Base-by-base conservation (phyloP, 306 rosid genomes). In the Vicia villosa region DNA sequence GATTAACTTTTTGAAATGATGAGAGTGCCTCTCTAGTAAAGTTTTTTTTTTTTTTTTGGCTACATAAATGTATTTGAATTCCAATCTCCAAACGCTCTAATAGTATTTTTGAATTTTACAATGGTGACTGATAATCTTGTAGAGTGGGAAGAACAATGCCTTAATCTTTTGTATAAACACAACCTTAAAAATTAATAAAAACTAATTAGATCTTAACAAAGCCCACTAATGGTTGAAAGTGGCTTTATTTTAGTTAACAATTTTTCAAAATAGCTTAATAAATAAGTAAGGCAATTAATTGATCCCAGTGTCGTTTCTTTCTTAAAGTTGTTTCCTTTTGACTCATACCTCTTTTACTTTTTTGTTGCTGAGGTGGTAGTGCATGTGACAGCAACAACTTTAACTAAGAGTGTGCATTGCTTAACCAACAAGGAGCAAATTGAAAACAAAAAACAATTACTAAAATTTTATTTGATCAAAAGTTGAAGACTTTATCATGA, bases 361-460 rank as follows among this genome's bases (percentile, higher is more conserved):
- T 57, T 77, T 63, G 30, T 64, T 24, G 22, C 20, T 77, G 77
- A 54, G 40, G 66, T 34, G 75, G n/a, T 5, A 59, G n/a, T 70
- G 66, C 68, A 56, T 77, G 77, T 77, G 63, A 72, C 43, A 37
- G 40, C 74, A 36, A 1, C 41, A 52, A 65, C 82, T 45, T 21
- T 12, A 32, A 63, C 68, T 21, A 60, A 59, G 15, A 42, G 12
- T 54, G 5, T 43, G 19, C 20, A 22, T 70, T 70, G 21, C 81
- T 77, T 77, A 77, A 47, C 5, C 46, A 64, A 22, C 21, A 77
- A 77, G 82, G 30, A 56, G 9, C n/a, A 46, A 64, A 64, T 9
- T 13, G 15, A 55, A 46, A 12, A 16, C 3, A 37, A 10, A 55
- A 42, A 16, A 46, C 8, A n/a, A 45, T 30, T 17, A 2, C 22